phyloP scores from a whole-genome alignment of 306 rosid species.

The Parietaria judaica region DNA sequence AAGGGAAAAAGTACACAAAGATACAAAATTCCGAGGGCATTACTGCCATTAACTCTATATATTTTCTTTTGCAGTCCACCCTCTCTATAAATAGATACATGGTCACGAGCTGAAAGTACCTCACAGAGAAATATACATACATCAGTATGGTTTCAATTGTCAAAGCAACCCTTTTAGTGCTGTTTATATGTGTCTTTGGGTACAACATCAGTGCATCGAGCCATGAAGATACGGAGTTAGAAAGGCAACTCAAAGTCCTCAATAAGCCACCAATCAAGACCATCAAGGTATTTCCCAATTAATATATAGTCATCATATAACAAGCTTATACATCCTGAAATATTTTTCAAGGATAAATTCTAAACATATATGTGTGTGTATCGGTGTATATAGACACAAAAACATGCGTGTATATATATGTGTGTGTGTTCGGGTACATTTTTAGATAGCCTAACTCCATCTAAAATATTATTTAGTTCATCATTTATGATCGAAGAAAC shows the following conservation, averaged over 20 bases:
- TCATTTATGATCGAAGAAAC: no score
- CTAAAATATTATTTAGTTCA: no score
- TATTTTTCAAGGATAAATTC: no score
- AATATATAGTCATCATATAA: no score
- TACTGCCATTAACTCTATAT: no score
- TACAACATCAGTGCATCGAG: neutral
- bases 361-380: neutral
- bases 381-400: neutral
- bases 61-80: neutral
- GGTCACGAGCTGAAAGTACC: neutral
- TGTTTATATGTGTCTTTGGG: neutral
- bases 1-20: no score
- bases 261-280: conserved; percentile 17
- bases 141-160: neutral
- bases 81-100: neutral
- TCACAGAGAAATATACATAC: neutral
- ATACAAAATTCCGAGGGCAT: no score
- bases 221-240: conserved; percentile 7
- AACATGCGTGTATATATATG: neutral
- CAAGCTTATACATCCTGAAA: no score
- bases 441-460: neutral
- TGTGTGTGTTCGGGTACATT: neutral
- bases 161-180: neutral
- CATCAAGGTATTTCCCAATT: neutral
- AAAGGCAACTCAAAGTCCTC: conserved; percentile 17